A percentile compares a stretch with the other conserved stretches of the same genome.
These are phyloP conservation scores for Mycena leptocephala DNA, from an alignment of 768 basidiomycete genomes.

Conservation along the genomic window DNA sequence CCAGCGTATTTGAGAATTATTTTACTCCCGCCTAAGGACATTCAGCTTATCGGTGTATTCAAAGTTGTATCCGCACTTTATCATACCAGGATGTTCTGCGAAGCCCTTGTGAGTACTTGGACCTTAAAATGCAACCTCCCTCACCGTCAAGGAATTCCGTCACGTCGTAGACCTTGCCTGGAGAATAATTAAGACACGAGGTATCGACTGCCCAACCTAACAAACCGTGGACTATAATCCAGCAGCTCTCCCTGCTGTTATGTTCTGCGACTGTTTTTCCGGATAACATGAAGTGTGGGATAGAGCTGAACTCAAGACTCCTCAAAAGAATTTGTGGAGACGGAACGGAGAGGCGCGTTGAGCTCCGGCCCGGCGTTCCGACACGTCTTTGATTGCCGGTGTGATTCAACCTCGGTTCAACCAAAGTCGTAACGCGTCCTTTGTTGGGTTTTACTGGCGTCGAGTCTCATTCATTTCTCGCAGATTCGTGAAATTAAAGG, in stretches of 20 bases:
- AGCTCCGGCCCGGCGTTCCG: not conserved
- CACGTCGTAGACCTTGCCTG: slow-evolving; percentile 85
- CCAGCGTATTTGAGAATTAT: slow-evolving; percentile 93
- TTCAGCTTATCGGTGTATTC: slow-evolving; percentile 13
- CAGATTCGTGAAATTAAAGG: too few relatives aligned
- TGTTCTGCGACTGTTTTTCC: slow-evolving; percentile 70
- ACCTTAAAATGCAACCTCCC: slow-evolving; percentile 19
- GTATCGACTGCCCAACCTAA: not conserved
- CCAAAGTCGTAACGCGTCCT: too few relatives aligned
- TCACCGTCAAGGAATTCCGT: slow-evolving; percentile 83
- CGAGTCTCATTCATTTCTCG: too few relatives aligned
- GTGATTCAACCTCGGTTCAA: too few relatives aligned
- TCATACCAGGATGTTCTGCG: slow-evolving; percentile 76
- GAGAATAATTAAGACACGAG: slow-evolving; percentile 5
- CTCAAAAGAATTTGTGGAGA: not conserved
- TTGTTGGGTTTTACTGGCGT: too few relatives aligned
- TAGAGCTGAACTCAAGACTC: too few relatives aligned
- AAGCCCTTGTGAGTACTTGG: not conserved
- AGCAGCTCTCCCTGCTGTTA: slow-evolving; percentile 75
- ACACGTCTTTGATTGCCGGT: not conserved
- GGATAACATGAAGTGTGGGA: too few relatives aligned
- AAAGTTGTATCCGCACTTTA: not conserved
- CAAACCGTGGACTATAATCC: slow-evolving; percentile 90
- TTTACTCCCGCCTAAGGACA: slow-evolving; percentile 77
- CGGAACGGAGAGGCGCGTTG: not conserved